Evolutionary conservation across 164 flowering plant genomes (phyloP), one percentile per base, ranked within the genome.

Genomic region (Hamamelis virginiana): DNA sequence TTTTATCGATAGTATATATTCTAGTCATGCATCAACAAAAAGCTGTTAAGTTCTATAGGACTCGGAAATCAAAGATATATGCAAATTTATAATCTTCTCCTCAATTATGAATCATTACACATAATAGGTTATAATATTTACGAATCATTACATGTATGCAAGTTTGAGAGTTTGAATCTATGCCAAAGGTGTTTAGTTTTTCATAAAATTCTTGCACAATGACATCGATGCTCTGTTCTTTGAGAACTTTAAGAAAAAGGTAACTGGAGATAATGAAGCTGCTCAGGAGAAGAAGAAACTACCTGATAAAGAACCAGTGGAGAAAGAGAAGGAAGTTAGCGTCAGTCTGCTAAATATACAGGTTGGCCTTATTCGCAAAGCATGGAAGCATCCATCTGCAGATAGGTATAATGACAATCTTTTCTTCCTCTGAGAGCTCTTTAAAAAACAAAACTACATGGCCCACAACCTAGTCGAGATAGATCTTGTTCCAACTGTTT

Each of bases 321-420:
- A 79, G 33, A 90, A 86, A 71, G 92, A 88, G 53, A 75, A 78
- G 41, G 97, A 89, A 72, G 75, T 84, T 50, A 81, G 89, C 65
- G 86, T 95, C 50, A 89, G 90, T 76, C 68, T 89, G 73, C 86
- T 95, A 16, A 91, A 95, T 76, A 82, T 95, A 74, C 93, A 87
- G 74, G 92, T 95, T 85, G 99, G 97, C 45, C 82, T 86, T 12
- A 86, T 95, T 78, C 90, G 85, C 71, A 95, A 91, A 83, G 98
- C 97, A 48, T 91, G 91, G 89, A 92, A 92, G 79, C 99, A 95
- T 82, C 99, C 99, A 61, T 87, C 97, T 72, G 99, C 99, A 56
- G 99, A 95, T 76, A 95, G 99, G 99, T 95, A 74, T 64, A n/a
- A 58, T 13, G 19, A 28, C 16, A 13, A 9, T 64, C 11, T n/a